Conservation (phyloP, 1,284 basidiomycete genomes). For the Neolentinus lepideus region DNA sequence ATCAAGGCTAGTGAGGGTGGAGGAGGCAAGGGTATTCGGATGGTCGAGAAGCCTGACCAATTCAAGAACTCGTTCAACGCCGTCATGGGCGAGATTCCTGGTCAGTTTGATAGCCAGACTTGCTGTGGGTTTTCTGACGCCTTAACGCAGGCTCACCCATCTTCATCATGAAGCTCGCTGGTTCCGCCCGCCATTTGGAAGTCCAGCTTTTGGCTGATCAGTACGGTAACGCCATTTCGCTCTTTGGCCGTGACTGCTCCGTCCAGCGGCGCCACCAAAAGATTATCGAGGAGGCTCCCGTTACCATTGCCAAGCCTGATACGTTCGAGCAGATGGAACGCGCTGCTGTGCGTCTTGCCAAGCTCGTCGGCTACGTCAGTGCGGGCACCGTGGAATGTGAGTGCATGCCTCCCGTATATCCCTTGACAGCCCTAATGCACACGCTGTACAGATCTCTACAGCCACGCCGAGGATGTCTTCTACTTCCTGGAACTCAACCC, state of each 20-base stretch:
- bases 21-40: constrained; percentile 97
- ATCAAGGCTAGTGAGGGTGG: constrained; percentile 99
- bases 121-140: constrained; percentile 9
- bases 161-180: constrained; percentile 99
- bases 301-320: constrained; percentile 90
- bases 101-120: constrained; percentile 36
- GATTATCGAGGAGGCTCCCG: constrained; percentile 99
- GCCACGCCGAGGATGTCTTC: constrained; percentile 88
- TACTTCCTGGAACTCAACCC: constrained; percentile 99
- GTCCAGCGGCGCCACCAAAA: constrained; percentile 99
- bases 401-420: constrained; percentile 15
- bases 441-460: constrained; percentile 76
- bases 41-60: constrained; percentile 77
- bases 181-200: constrained; percentile 95
- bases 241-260: constrained; percentile 99
- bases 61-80: constrained; percentile 95
- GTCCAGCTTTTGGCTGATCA: constrained; percentile 99
- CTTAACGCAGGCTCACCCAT: constrained; percentile 81
- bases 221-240: constrained; percentile 98
- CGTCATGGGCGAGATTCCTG: constrained; percentile 94
- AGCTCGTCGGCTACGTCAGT: constrained; percentile 98
- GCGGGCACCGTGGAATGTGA: constrained; percentile 97
- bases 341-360: constrained; percentile 94
- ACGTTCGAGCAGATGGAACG: constrained; percentile 98
- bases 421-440: not conserved